Percentiles rank a stretch among this genome's conserved stretches.
Conservation (phyloP, 2,329 filamentous ascomycete genomes). For the Apiospora rasikravindrae region DNA sequence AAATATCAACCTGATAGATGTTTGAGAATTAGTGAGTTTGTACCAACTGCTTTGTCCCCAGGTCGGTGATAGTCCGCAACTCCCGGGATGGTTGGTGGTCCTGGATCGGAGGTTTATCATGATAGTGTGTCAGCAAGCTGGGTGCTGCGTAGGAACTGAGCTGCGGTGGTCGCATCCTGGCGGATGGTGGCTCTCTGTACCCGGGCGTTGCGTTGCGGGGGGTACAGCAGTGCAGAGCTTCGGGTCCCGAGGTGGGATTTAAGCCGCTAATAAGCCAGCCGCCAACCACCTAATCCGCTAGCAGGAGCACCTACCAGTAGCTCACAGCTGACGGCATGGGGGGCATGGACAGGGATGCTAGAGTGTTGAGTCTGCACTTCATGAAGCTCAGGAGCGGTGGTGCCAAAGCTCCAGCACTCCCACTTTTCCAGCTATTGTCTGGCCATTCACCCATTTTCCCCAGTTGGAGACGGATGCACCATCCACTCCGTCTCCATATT, state of each 20-base stretch:
- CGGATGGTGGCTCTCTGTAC: neutral
- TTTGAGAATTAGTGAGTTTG: neutral
- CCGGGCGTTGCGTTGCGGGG: neutral
- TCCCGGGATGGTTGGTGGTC: neutral
- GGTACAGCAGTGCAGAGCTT: neutral
- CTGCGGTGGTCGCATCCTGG: neutral
- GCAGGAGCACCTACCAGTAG: slow-evolving; percentile 6
- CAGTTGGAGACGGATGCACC: neutral
- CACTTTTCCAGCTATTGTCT: slow-evolving; percentile 2
- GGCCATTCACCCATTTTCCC: slow-evolving; percentile 13
- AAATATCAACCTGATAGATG: neutral
- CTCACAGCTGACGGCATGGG: neutral
- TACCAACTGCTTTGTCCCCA: slow-evolving; percentile 1
- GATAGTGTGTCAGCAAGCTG: neutral
- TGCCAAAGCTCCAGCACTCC: neutral
- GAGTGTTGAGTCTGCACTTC: neutral
- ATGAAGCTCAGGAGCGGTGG: neutral
- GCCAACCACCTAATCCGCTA: neutral
- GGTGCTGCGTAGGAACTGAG: too few species aligned
- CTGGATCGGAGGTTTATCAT: neutral
- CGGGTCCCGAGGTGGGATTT: slow-evolving; percentile 3
- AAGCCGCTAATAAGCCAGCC: neutral
- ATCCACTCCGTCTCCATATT: slow-evolving; percentile 12
- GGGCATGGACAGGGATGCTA: neutral
- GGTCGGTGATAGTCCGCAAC: neutral